Conservation (phyloP, 495 filamentous ascomycete species). For the Chlorociboria aeruginascens region DNA sequence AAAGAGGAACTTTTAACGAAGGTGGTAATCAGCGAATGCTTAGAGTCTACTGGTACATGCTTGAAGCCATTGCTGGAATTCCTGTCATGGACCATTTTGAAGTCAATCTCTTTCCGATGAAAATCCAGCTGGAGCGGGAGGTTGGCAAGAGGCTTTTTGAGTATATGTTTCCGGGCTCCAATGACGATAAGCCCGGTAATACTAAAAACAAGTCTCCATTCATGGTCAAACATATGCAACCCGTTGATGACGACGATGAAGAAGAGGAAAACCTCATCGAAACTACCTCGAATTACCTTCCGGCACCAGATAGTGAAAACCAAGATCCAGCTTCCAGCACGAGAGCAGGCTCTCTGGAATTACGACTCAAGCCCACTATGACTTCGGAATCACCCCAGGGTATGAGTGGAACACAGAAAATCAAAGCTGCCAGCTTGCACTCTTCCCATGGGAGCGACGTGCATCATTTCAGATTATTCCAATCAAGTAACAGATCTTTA, state of each 20-base stretch:
- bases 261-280: constrained; percentile 27
- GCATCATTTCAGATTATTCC: constrained; percentile 44
- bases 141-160: constrained; percentile 91
- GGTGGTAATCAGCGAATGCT: constrained; percentile 62
- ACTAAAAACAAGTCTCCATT: constrained; percentile 61
- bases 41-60: constrained; percentile 89
- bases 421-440: constrained; percentile 37
- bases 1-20: constrained; percentile 33
- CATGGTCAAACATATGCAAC: constrained; percentile 59
- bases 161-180: constrained; percentile 83
- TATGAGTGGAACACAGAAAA: constrained; percentile 26
- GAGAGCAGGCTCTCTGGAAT: constrained; percentile 57
- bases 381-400: constrained; percentile 42
- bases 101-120: constrained; percentile 84
- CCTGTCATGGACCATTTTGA: constrained; percentile 97
- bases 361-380: constrained; percentile 68
- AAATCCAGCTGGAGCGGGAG: constrained; percentile 86
- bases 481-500: constrained; percentile 18
- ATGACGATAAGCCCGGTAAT: constrained; percentile 35
- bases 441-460: constrained; percentile 29
- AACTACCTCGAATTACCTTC: neutral
- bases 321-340: constrained; percentile 24
- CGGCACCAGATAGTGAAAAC: neutral
- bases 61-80: constrained; percentile 95
- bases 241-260: constrained; percentile 39